Percentiles rank a stretch among this genome's conserved stretches.
phyloP scores from a whole-genome alignment of 2,329 filamentous ascomycete genomes.

The Colletotrichum somersetense region DNA sequence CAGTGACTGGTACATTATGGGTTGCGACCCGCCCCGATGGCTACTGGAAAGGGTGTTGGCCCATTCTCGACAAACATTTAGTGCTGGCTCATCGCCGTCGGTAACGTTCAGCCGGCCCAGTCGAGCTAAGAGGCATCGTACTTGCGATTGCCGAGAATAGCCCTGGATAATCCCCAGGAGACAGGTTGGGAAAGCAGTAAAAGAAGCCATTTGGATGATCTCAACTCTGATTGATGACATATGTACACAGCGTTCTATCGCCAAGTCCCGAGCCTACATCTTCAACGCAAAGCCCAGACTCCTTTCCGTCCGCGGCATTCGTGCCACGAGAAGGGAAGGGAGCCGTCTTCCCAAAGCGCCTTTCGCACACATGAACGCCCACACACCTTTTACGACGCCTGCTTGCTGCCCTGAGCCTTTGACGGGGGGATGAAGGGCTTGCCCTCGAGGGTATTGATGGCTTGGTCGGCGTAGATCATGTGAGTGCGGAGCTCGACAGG shows the following conservation, averaged over 20 bases:
- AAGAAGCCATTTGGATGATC: constrained; percentile 30
- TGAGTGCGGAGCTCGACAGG: constrained; percentile 80
- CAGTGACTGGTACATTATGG: not conserved
- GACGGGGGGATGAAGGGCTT: constrained; percentile 56
- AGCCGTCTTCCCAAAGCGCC: not conserved
- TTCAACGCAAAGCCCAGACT: constrained; percentile 24
- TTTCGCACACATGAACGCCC: not conserved
- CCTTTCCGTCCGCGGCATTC: not conserved
- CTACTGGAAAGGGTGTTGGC: not conserved
- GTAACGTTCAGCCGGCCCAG: not conserved
- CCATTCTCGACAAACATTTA: too few species aligned
- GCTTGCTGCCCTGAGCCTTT: constrained; percentile 42
- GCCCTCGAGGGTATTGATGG: constrained; percentile 57
- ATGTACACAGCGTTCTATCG: constrained; percentile 44
- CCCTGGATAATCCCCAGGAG: not conserved
- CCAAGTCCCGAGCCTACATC: constrained; percentile 37
- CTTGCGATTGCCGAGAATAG: too few species aligned
- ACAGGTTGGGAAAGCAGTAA: not conserved
- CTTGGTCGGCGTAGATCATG: constrained; percentile 71
- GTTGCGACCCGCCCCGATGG: not conserved
- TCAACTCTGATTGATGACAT: constrained; percentile 43
- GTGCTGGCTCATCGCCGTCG: not conserved
- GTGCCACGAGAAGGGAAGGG: not conserved
- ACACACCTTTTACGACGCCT: constrained; percentile 34
- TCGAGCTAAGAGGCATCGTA: not conserved